These are phyloP conservation scores for Plasmodium coatneyi DNA, from an alignment of 169 alveolate genomes.

Conservation along the genomic window DNA sequence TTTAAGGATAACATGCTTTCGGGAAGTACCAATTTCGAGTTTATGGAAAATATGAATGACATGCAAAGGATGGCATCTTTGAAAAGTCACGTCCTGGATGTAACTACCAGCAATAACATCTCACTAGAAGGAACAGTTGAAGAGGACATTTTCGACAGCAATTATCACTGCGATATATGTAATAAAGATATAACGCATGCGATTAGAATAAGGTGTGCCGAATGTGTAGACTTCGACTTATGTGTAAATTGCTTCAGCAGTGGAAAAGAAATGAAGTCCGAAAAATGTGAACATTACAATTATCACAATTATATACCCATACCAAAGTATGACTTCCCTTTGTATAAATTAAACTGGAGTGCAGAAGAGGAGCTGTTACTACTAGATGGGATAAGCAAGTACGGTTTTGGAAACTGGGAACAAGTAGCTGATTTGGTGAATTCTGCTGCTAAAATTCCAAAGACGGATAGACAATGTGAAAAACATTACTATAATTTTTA, in stretches of 20 bases:
- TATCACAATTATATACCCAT: conserved; percentile 91
- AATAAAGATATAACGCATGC: conserved; percentile 82
- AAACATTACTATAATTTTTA: conserved; percentile 84
- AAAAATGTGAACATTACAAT: conserved; percentile 84
- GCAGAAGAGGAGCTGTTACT: conserved; percentile 93
- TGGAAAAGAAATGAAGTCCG: conserved; percentile 87
- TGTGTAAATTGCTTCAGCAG: conserved; percentile 90
- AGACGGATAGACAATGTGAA: conserved; percentile 87
- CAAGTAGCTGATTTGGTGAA: conserved; percentile 83
- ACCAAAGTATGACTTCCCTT: conserved; percentile 90
- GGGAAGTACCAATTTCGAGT: conserved; percentile 30
- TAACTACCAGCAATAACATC: neutral
- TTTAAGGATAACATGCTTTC: conserved; percentile 16
- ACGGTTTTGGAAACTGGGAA: conserved; percentile 94
- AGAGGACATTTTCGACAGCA: conserved; percentile 69
- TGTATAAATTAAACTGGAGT: conserved; percentile 88
- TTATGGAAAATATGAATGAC: conserved; percentile 45
- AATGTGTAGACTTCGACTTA: conserved; percentile 89
- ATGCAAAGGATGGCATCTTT: conserved; percentile 30
- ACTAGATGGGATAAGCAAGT: conserved; percentile 91
- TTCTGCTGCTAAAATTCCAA: conserved; percentile 79
- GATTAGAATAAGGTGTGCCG: conserved; percentile 91
- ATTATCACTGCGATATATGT: conserved; percentile 86
- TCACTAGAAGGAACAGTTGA: conserved; percentile 36
- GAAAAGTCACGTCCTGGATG: neutral